Evolutionary conservation across 768 basidiomycete genomes (phyloP).

Genomic region (Russula dissimulans): DNA sequence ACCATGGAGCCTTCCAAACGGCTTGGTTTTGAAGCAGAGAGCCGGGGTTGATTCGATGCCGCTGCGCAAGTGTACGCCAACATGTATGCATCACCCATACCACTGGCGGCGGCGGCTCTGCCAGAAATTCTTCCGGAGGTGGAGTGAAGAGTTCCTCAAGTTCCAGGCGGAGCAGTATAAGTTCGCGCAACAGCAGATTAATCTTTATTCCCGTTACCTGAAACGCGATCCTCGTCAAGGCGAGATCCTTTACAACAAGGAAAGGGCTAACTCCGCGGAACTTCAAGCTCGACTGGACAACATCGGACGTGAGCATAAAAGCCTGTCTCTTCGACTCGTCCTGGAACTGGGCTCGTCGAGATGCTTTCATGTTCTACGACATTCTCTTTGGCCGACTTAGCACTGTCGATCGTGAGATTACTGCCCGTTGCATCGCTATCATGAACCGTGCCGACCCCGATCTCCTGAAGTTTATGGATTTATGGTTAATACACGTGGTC

Average conservation of each 20-base stretch:
- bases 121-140: constrained; percentile 56
- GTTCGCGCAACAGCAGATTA: constrained; percentile 88
- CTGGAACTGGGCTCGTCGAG: constrained; percentile 99
- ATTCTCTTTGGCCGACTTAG: constrained; percentile 94
- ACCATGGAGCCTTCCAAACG: constrained; percentile 94
- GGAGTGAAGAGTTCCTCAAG: constrained; percentile 92
- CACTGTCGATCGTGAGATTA: constrained; percentile 92
- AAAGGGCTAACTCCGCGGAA: constrained; percentile 60
- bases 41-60: constrained; percentile 85
- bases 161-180: constrained; percentile 91
- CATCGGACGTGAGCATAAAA: constrained; percentile 85
- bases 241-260: constrained; percentile 79
- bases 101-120: constrained; percentile 52
- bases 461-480: constrained; percentile 94
- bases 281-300: constrained; percentile 85
- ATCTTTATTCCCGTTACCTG: constrained; percentile 95
- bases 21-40: constrained; percentile 82
- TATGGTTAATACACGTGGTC: constrained; percentile 75
- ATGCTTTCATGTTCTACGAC: constrained; percentile 96
- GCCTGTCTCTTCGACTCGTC: constrained; percentile 97
- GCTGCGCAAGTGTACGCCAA: constrained; percentile 82
- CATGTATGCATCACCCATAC: constrained; percentile 81
- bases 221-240: constrained; percentile 89
- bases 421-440: constrained; percentile 92
- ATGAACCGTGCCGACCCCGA: constrained; percentile 96